Evolutionary conservation across 1,284 basidiomycete species (phyloP).

Genomic region (Leccinum holopus): DNA sequence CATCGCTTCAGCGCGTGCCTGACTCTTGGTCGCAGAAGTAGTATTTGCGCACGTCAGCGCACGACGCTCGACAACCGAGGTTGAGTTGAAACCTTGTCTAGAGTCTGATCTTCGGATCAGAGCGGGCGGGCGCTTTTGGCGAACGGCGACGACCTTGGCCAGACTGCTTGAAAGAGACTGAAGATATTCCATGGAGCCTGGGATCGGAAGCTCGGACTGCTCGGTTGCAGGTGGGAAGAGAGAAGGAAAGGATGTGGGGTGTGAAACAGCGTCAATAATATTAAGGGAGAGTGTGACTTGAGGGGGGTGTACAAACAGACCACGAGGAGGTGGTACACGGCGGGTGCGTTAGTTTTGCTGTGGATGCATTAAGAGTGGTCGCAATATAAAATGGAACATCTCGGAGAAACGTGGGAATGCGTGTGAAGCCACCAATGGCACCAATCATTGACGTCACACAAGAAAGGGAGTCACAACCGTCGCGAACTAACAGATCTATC

Average conservation of each 20-base stretch:
- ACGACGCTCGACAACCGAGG: conserved; percentile 11
- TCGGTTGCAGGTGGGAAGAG: neutral
- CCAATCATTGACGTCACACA: neutral
- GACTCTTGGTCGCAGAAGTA: neutral
- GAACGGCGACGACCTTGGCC: conserved; percentile 26
- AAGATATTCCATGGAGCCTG: conserved; percentile 27
- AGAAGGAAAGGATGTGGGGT: neutral
- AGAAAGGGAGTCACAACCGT: neutral
- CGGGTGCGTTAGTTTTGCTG: conserved; percentile 26
- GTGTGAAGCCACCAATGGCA: conserved; percentile 19
- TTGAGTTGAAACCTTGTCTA: conserved; percentile 17
- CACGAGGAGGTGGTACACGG: conserved; percentile 17
- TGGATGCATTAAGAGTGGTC: conserved; percentile 18
- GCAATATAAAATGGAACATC: neutral
- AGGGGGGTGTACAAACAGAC: neutral
- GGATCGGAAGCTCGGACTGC: neutral
- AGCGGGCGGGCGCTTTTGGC: conserved; percentile 13
- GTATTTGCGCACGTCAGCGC: conserved; percentile 13
- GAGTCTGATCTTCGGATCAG: conserved; percentile 14
- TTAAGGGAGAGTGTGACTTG: neutral
- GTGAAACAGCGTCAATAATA: neutral
- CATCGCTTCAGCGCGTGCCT: conserved; percentile 1
- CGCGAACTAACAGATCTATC: neutral
- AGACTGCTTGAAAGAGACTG: conserved; percentile 20
- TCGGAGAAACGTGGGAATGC: conserved; percentile 2